A percentile compares a stretch with the other conserved stretches of the same genome.
These are phyloP conservation scores for Phallus indusiatus DNA, from an alignment of 768 basidiomycete species.

Conservation along the genomic window DNA sequence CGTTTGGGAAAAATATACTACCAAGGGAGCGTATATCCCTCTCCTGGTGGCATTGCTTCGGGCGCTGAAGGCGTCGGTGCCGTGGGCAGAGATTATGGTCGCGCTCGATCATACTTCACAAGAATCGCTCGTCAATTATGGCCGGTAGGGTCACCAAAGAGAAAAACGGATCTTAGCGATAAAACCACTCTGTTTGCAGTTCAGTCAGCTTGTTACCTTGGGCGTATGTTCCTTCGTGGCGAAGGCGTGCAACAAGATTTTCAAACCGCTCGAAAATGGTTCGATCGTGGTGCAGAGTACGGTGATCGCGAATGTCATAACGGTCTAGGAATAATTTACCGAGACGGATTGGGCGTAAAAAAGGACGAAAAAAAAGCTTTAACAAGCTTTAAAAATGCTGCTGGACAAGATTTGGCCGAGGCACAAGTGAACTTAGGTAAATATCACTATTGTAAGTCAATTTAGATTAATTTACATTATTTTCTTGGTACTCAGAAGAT, in stretches of 20 bases:
- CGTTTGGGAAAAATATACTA: constrained; percentile 94
- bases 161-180: constrained; percentile 35
- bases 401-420: constrained; percentile 82
- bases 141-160: constrained; percentile 39
- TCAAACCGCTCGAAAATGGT: constrained; percentile 82
- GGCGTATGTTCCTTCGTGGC: constrained; percentile 88
- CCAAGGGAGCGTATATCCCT: constrained; percentile 83
- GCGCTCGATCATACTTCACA: constrained; percentile 77
- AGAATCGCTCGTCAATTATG: constrained; percentile 78
- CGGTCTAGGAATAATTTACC: constrained; percentile 82
- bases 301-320: constrained; percentile 87
- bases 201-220: constrained; percentile 78
- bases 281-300: constrained; percentile 72
- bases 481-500: constrained; percentile 8
- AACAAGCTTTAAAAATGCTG: constrained; percentile 64
- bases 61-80: constrained; percentile 90
- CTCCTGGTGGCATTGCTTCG: constrained; percentile 70
- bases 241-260: constrained; percentile 81
- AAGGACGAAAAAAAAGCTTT: constrained; percentile 56
- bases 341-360: constrained; percentile 75
- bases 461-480: background rate
- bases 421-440: constrained; percentile 90
- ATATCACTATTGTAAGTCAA: constrained; percentile 47
- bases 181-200: constrained; percentile 60
- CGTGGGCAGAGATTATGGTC: constrained; percentile 68